Percentiles rank a stretch among this genome's conserved stretches.
Conservation (phyloP, 257 asterid genomes). For the Paraleonurus japonicus region DNA sequence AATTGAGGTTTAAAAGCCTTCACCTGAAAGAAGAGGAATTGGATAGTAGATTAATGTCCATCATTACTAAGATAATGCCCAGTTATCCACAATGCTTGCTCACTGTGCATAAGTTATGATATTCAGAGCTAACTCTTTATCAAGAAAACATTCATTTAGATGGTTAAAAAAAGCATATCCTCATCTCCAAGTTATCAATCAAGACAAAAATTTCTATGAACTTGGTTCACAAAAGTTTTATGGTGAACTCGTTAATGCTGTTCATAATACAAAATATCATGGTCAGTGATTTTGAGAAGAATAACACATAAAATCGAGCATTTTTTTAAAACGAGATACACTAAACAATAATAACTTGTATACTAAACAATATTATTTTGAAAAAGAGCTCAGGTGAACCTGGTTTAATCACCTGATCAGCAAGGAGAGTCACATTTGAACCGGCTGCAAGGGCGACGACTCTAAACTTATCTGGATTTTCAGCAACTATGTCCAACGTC, state of each 20-base stretch:
- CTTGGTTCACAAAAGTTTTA: neutral
- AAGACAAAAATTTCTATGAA: neutral
- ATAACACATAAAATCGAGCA: neutral
- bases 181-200: neutral
- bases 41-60: neutral
- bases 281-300: neutral
- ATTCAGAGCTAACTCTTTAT: neutral
- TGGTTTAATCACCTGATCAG: constrained; percentile 84
- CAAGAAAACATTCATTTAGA: neutral
- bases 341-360: neutral
- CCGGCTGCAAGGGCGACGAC: constrained; percentile 99
- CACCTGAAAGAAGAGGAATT: constrained; percentile 47
- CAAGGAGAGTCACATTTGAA: constrained; percentile 95
- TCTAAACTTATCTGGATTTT: constrained; percentile 85
- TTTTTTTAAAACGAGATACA: neutral
- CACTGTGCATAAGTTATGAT: neutral
- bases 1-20: constrained; percentile 81
- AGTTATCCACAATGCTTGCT: neutral
- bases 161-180: neutral
- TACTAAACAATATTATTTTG: neutral
- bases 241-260: neutral
- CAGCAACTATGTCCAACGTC: constrained; percentile 95
- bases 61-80: neutral
- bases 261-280: no score
- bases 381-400: no score